These are phyloP conservation scores for Stenogyne calaminthoides DNA, from an alignment of 305 asterid genomes.

Conservation along the genomic window DNA sequence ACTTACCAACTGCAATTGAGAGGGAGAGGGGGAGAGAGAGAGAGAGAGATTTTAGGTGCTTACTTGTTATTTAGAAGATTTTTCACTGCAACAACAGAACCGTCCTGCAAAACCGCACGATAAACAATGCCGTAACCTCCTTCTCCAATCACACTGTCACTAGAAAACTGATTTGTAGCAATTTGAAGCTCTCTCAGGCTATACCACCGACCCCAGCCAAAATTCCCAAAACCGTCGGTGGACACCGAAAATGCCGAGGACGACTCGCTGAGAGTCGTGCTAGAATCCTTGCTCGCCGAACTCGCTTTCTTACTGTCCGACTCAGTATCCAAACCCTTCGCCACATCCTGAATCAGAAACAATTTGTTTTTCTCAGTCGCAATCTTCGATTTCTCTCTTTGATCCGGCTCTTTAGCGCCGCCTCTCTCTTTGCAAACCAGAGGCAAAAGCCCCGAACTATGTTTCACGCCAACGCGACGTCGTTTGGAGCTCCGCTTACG, in stretches of 20 bases:
- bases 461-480: constrained; percentile 42
- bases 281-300: constrained; percentile 67
- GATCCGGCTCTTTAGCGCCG: constrained; percentile 39
- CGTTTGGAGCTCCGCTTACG: constrained; percentile 46
- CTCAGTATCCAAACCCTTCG: constrained; percentile 41
- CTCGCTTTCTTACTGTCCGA: constrained; percentile 55
- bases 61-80: constrained; percentile 83
- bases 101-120: constrained; percentile 68
- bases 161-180: constrained; percentile 67
- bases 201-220: constrained; percentile 89
- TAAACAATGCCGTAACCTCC: constrained; percentile 92
- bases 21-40: constrained; percentile 11
- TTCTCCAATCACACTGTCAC: constrained; percentile 77
- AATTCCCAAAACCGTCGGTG: constrained; percentile 47
- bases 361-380: constrained; percentile 41
- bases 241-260: constrained; percentile 62
- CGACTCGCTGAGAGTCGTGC: constrained; percentile 61
- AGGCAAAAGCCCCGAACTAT: constrained; percentile 60
- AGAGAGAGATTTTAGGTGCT: constrained; percentile 20
- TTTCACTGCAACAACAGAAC: constrained; percentile 76
- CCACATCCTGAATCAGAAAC: constrained; percentile 42
- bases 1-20: neutral
- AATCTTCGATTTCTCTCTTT: constrained; percentile 24
- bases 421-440: constrained; percentile 46
- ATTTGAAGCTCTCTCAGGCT: constrained; percentile 70